phyloP scores from a whole-genome alignment of 1,139 yeast genomes.

The Yarrowia galli region DNA sequence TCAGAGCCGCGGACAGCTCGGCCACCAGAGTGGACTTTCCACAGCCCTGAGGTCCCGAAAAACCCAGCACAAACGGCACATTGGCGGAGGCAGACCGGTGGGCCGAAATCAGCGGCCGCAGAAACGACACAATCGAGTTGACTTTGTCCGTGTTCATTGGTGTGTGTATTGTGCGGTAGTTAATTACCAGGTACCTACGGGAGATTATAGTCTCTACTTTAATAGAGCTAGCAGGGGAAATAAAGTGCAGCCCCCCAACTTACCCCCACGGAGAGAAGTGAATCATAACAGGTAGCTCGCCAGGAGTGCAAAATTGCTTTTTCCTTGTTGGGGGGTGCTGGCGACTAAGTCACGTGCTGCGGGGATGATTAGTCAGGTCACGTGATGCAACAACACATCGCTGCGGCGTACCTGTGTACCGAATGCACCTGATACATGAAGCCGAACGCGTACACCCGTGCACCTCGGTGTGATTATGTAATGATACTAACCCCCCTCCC shows the following conservation, averaged over 20 bases:
- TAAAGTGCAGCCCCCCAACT: neutral
- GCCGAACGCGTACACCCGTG: no score
- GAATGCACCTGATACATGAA: no score
- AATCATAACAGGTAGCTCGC: neutral
- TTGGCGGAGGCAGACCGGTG: constrained; percentile 36
- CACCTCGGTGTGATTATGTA: no score
- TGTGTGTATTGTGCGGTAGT: no score
- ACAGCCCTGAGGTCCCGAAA: constrained; percentile 92
- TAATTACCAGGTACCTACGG: neutral
- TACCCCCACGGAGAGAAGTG: neutral
- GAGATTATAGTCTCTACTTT: neutral
- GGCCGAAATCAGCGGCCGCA: constrained; percentile 31
- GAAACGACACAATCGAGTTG: constrained; percentile 22
- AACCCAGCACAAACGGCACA: constrained; percentile 67
- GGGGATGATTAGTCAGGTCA: neutral
- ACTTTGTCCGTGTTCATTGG: constrained; percentile 34
- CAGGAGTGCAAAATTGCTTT: neutral
- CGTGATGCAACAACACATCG: neutral
- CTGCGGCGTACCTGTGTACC: no score
- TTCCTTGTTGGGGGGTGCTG: neutral
- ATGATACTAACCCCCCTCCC: no score
- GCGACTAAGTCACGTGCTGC: neutral
- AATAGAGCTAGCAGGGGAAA: neutral
- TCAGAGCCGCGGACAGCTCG: constrained; percentile 54
- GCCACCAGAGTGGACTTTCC: constrained; percentile 79